Conservation (phyloP, 331 rosid species). For the Malus hybrid region DNA sequence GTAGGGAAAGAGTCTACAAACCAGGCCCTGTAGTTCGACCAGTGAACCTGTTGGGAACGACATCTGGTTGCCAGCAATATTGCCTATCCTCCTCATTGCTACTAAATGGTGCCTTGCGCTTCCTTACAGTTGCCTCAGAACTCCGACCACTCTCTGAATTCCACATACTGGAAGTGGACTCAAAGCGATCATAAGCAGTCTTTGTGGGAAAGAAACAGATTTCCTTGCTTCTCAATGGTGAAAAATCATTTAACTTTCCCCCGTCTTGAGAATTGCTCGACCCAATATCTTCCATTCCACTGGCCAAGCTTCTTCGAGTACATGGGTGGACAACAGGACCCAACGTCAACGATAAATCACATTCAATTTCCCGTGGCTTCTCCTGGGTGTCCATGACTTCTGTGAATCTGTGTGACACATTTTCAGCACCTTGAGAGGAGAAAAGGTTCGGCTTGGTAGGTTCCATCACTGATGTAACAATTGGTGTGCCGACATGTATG, state of each 20-base stretch:
- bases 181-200: slow-evolving; percentile 39
- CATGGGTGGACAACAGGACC: slow-evolving; percentile 45
- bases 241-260: slow-evolving; percentile 31
- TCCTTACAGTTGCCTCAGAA: slow-evolving; percentile 40
- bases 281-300: slow-evolving; percentile 47
- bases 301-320: slow-evolving; percentile 36
- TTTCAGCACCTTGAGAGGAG: slow-evolving; percentile 31
- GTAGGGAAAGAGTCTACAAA: slow-evolving; percentile 57
- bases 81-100: slow-evolving; percentile 58
- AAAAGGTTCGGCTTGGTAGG: slow-evolving; percentile 42
- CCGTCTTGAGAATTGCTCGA: slow-evolving; percentile 45
- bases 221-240: slow-evolving; percentile 39
- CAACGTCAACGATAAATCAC: slow-evolving; percentile 82
- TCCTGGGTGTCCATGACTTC: slow-evolving; percentile 38
- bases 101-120: slow-evolving; percentile 62
- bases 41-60: slow-evolving; percentile 57
- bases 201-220: slow-evolving; percentile 51
- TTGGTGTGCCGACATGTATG: slow-evolving; percentile 68
- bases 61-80: slow-evolving; percentile 66
- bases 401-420: slow-evolving; percentile 19
- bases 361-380: slow-evolving; percentile 37
- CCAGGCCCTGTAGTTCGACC: slow-evolving; percentile 54
- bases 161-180: slow-evolving; percentile 37
- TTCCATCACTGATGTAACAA: slow-evolving; percentile 40
- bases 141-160: slow-evolving; percentile 45